Base-by-base conservation (phyloP, 768 basidiomycete genomes). In the Psilocybe cubensis region DNA sequence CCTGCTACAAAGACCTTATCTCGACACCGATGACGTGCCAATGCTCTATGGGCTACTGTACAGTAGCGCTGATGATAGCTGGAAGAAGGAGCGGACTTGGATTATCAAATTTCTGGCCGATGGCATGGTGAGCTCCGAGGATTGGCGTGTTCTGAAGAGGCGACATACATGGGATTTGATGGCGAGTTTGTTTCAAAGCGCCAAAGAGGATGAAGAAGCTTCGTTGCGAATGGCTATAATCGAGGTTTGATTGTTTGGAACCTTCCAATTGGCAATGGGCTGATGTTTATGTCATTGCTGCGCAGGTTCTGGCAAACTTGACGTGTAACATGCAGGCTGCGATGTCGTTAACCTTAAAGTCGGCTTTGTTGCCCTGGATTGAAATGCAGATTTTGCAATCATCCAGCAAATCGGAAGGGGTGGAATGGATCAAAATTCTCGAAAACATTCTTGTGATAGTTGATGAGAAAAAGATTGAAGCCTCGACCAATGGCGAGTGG, bases 41-140 rank as follows among this genome's bases (percentile, higher is more conserved):
- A 87, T 98, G 87, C 73, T 99, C 4, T 98, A 92, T 66, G 79
- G 79, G 10, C 88, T 96, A 86, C 77, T 98, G 3, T 97, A 94
- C 68, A 92, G 90, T 63, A 82, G 76, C 56, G 81, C 79, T 20
- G 88, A 91, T 38, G 87, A 91, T 9, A 85, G 88, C 12, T 94
- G 92, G 89, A 89, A 86, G 73, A 89, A 86, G 70, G 94, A 96
- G 65, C 79, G 93, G n/a, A 80, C 79, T 1, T 98, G 95, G 95
- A 95, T 96, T 25, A 74, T 96, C 29, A 80, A 83, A 38, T 92
- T 94, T 70, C 72, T 97, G 35, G 79, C 88, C 0, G 93, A 96
- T 58, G 92, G 92, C 0, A 87, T 93, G 83, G 79, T 79, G 60
- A 81, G 85, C 46, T 77, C 79, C 0, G 81, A 84, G 40, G 95